Base-by-base conservation (phyloP, 148 eudicot genomes). In the Tetragonia tetragonoides region DNA sequence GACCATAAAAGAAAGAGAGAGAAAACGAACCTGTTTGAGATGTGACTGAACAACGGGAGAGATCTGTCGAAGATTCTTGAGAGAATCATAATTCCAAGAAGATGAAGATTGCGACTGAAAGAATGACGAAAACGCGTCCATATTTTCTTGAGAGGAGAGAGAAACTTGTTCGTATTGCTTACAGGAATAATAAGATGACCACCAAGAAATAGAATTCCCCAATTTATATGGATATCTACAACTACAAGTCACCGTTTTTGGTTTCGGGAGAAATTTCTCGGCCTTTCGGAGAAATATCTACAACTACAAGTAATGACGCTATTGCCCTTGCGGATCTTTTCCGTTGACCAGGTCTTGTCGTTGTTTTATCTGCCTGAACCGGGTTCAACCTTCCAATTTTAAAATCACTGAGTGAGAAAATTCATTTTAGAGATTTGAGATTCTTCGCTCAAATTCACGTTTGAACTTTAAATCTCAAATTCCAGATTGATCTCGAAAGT, bases 1-100 rank as follows among this genome's bases (percentile, higher is more conserved):
- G 34, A 28, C 34, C 0, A 28, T 28, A 70, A 10, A 72, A 20
- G 21, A 21, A n/a, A 37, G 7, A 59, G 24, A 67, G 14, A 20
- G 46, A 34, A 67, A 28, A n/a, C 68, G 73, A 77, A 94, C 98
- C 92, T 87, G 90, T 76, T 92, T 92, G 78, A 93, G 99, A 86
- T 95, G 99, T 62, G 87, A 82, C 76, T 89, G 99, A 73, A 91
- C 97, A 61, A 41, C 28, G 7, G 97, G 94, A 23, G 99, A 87
- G 83, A 95, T 93, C 81, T 87, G 89, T 17, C 91, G 87, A 37
- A 95, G 77, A 78, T 88, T 95, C 85, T 95, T 95, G 79, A 95
- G 92, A 66, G 93, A 86, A 70, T 90, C 90, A 65, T 78, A 90
- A 83, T 79, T 87, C 91, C 92, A 87, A 62, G 84, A 76, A 78